phyloP scores from a whole-genome alignment of 805 yeast genomes.

The Schwanniomyces polymorphus region DNA sequence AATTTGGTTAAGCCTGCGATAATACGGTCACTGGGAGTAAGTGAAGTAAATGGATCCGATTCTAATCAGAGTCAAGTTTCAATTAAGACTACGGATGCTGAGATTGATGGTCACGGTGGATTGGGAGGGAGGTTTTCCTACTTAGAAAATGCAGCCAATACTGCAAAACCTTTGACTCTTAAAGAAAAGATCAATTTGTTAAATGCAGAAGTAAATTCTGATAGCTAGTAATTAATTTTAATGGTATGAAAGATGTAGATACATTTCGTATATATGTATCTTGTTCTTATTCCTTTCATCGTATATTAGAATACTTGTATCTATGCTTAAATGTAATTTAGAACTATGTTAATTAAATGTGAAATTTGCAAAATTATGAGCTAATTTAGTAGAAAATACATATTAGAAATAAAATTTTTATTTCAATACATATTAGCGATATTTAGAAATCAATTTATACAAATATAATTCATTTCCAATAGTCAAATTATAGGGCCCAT shows the following conservation, averaged over 20 bases:
- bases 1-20: not conserved
- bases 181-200: constrained; percentile 45
- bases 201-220: constrained; percentile 22
- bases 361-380: no score
- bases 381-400: no score
- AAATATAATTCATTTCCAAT: no score
- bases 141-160: constrained; percentile 10
- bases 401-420: no score
- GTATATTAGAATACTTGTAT: not conserved
- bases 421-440: no score
- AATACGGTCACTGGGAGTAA: not conserved
- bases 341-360: not conserved
- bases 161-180: constrained; percentile 42
- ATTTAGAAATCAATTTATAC: no score
- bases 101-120: constrained; percentile 25
- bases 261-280: not conserved
- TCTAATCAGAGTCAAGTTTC: constrained; percentile 15
- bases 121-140: constrained; percentile 8
- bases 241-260: not conserved
- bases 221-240: not conserved
- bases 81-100: constrained; percentile 27
- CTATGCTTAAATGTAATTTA: not conserved
- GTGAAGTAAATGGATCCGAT: not conserved
- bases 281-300: not conserved
- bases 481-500: no score